Evolutionary conservation across 352 stramenopile species (phyloP).

Genomic region (Phytophthora tentaculata): DNA sequence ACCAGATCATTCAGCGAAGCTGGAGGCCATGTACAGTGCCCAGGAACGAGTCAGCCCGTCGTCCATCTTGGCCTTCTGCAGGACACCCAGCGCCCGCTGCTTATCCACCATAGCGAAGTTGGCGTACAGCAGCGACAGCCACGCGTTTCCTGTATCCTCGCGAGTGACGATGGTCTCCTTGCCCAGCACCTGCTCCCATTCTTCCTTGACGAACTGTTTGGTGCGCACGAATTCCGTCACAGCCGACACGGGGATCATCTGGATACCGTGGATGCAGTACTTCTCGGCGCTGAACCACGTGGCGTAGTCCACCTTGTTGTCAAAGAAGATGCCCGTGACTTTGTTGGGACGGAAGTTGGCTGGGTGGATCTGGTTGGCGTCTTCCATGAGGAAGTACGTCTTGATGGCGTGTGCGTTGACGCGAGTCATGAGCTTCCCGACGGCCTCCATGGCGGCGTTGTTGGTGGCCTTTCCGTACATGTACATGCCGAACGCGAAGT

Average conservation of each 20-base stretch:
- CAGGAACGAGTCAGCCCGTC: conserved; percentile 75
- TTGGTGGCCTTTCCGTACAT: conserved; percentile 58
- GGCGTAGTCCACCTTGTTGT: conserved; percentile 82
- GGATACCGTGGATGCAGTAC: conserved; percentile 82
- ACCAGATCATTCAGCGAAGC: conserved; percentile 36
- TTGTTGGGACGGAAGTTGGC: conserved; percentile 63
- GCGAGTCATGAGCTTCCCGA: conserved; percentile 58
- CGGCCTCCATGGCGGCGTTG: conserved; percentile 36
- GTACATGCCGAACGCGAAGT: conserved; percentile 63
- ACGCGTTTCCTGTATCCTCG: conserved; percentile 45
- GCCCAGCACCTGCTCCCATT: conserved; percentile 64
- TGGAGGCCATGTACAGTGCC: conserved; percentile 78
- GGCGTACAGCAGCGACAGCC: conserved; percentile 59
- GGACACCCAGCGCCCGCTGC: conserved; percentile 52
- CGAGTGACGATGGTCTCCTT: conserved; percentile 56
- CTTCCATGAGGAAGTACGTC: conserved; percentile 68
- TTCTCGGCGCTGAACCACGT: conserved; percentile 83
- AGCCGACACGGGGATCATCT: conserved; percentile 79
- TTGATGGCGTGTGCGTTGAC: conserved; percentile 60
- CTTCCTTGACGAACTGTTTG: conserved; percentile 59
- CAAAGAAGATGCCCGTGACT: conserved; percentile 77
- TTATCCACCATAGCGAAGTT: conserved; percentile 71
- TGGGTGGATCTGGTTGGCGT: conserved; percentile 57
- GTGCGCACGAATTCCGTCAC: conserved; percentile 66
- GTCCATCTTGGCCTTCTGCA: conserved; percentile 68